A percentile compares a stretch with the other conserved stretches of the same genome.
Conservation (phyloP, 2,329 filamentous ascomycete genomes). For the Dendrostoma leiphaemia region DNA sequence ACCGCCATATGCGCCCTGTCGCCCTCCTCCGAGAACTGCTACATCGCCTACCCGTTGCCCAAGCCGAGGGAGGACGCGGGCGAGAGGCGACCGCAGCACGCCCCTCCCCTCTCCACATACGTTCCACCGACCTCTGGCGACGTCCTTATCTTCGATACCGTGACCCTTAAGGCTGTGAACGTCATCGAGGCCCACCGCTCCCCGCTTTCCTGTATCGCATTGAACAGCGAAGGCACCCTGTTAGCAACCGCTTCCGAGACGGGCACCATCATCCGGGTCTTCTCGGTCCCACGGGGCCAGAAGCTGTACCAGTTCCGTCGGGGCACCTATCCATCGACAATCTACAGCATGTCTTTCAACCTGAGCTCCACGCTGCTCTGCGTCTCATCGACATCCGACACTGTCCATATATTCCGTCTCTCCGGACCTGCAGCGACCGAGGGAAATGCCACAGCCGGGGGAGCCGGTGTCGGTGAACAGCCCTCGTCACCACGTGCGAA, state of each 20-base stretch:
- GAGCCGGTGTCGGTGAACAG: slow-evolving; percentile 10
- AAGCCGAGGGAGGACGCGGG: slow-evolving; percentile 62
- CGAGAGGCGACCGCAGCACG: slow-evolving; percentile 69
- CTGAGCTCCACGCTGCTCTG: slow-evolving; percentile 88
- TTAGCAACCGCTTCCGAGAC: slow-evolving; percentile 96
- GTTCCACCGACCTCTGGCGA: slow-evolving; percentile 85
- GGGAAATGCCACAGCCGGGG: slow-evolving; percentile 32
- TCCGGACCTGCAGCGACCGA: slow-evolving; percentile 40
- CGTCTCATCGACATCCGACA: slow-evolving; percentile 94
- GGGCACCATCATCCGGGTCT: slow-evolving; percentile 94
- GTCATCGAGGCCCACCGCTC: slow-evolving; percentile 94
- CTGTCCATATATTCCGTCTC: slow-evolving; percentile 92
- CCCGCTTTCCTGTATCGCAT: slow-evolving; percentile 82
- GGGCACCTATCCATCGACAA: slow-evolving; percentile 91
- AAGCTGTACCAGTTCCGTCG: slow-evolving; percentile 96
- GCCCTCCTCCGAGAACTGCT: slow-evolving; percentile 93
- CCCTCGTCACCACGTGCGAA: slow-evolving; percentile 42
- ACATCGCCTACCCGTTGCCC: slow-evolving; percentile 88
- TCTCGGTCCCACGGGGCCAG: slow-evolving; percentile 83
- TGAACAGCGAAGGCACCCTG: slow-evolving; percentile 89
- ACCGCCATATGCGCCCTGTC: slow-evolving; percentile 89
- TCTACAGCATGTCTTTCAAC: slow-evolving; percentile 99
- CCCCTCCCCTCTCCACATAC: slow-evolving; percentile 76
- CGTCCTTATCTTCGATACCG: slow-evolving; percentile 87
- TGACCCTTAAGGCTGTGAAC: slow-evolving; percentile 88